phyloP scores from a whole-genome alignment of 2,329 filamentous ascomycete species.

The Clarireedia monteithiana region DNA sequence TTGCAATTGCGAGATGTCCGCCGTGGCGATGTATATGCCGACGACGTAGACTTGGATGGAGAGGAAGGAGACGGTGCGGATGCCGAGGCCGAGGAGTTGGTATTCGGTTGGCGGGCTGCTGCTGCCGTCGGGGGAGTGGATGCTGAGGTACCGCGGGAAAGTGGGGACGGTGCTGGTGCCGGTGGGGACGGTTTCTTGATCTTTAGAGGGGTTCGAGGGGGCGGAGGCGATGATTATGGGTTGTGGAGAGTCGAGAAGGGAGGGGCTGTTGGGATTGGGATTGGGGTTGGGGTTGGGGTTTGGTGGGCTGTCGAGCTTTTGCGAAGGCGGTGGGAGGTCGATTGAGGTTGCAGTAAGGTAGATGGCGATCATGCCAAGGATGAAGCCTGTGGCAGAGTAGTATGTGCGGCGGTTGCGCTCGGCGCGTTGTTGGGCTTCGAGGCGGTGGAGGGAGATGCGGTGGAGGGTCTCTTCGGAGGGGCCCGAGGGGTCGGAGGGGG shows the following conservation, averaged over 20 bases:
- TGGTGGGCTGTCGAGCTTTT: slow-evolving; percentile 3
- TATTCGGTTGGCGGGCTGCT: slow-evolving; percentile 64
- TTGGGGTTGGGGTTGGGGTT: slow-evolving; percentile 32
- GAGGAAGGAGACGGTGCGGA: slow-evolving; percentile 84
- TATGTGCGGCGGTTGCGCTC: slow-evolving; percentile 27
- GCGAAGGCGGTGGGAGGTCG: slow-evolving; percentile 16
- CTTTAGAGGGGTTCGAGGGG: slow-evolving; percentile 11
- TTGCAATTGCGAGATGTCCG: slow-evolving; percentile 77
- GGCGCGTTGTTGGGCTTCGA: slow-evolving; percentile 18
- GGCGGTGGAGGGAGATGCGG: slow-evolving; percentile 24
- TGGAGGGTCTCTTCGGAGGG: slow-evolving; percentile 10
- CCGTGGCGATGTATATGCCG: slow-evolving; percentile 80
- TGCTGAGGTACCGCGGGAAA: slow-evolving; percentile 56
- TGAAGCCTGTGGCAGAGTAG: slow-evolving; percentile 23
- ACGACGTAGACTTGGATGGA: slow-evolving; percentile 91
- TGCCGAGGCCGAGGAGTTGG: slow-evolving; percentile 78
- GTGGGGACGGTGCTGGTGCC: slow-evolving; percentile 27
- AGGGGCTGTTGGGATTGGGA: slow-evolving; percentile 4
- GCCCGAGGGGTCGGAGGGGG: slow-evolving; percentile 5
- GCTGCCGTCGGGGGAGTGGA: slow-evolving; percentile 66
- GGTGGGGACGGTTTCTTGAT: slow-evolving; percentile 29
- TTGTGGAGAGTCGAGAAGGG: too few relatives aligned
- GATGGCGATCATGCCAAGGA: slow-evolving; percentile 27
- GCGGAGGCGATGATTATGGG: slow-evolving; percentile 25
- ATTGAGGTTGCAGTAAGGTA: slow-evolving; percentile 26